A percentile compares a stretch with the other conserved stretches of the same genome.
These are phyloP conservation scores for Blattamonas nauphoetae DNA, from an alignment of 78 protist genomes.

Conservation along the genomic window DNA sequence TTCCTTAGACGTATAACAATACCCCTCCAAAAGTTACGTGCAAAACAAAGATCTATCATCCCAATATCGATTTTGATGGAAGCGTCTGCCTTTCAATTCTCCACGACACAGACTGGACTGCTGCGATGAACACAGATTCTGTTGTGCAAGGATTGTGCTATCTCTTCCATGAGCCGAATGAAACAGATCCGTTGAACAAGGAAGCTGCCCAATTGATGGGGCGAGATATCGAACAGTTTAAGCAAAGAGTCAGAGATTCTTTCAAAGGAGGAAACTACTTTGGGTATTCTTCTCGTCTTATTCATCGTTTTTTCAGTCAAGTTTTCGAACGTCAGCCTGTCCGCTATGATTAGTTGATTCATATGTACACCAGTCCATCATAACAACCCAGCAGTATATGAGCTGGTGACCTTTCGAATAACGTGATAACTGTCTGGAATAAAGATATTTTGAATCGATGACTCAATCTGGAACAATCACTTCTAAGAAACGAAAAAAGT, in stretches of 20 bases:
- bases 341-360: no score
- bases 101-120: background rate
- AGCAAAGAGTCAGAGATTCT: background rate
- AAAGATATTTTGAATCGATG: no score
- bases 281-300: no score
- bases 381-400: no score
- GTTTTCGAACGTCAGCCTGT: no score
- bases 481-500: no score
- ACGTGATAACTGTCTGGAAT: no score
- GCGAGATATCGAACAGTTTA: background rate
- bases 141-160: slow-evolving; percentile 55
- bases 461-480: no score
- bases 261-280: background rate
- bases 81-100: slow-evolving; percentile 27
- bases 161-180: slow-evolving; percentile 68
- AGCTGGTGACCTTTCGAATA: no score
- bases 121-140: slow-evolving; percentile 30
- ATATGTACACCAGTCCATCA: no score
- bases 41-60: slow-evolving; percentile 53
- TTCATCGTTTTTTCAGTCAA: no score
- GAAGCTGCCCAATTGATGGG: slow-evolving; percentile 18
- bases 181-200: slow-evolving; percentile 71
- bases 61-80: slow-evolving; percentile 73
- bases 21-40: background rate
- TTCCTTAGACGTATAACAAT: background rate